Evolutionary conservation across 768 basidiomycete species (phyloP).

Genomic region (Leucosporidium creatinivorum): DNA sequence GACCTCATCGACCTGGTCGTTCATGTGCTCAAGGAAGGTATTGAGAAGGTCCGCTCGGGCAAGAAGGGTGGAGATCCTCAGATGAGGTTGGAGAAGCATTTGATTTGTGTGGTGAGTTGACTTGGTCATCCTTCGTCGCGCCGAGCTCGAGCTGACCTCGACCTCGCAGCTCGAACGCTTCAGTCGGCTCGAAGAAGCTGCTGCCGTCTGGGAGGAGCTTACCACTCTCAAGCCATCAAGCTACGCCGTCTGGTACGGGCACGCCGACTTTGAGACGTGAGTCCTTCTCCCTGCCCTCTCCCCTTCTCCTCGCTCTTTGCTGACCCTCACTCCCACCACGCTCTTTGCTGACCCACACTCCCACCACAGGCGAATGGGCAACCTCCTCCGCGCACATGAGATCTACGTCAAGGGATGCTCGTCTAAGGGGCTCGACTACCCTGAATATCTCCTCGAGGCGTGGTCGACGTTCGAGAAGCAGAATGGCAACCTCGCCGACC

Average conservation of each 20-base stretch:
- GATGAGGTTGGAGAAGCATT: slow-evolving; percentile 73
- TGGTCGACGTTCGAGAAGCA: slow-evolving; percentile 83
- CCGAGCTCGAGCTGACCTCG: background rate
- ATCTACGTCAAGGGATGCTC: slow-evolving; percentile 58
- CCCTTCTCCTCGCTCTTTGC: slow-evolving; percentile 10
- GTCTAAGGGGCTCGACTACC: slow-evolving; percentile 79
- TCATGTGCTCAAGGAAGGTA: slow-evolving; percentile 54
- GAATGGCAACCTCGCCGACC: slow-evolving; percentile 61
- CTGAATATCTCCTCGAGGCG: slow-evolving; percentile 85
- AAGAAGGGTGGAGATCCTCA: slow-evolving; percentile 58
- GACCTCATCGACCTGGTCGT: slow-evolving; percentile 36
- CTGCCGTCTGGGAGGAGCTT: slow-evolving; percentile 46
- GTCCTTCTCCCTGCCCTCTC: slow-evolving; percentile 5
- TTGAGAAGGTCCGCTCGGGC: slow-evolving; percentile 45
- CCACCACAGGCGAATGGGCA: slow-evolving; percentile 38
- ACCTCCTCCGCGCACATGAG: slow-evolving; percentile 54
- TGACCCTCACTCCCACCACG: background rate
- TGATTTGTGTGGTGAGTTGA: slow-evolving; percentile 62
- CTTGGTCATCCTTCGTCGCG: no score
- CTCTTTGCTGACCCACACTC: background rate
- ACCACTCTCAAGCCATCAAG: slow-evolving; percentile 61
- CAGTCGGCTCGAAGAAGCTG: slow-evolving; percentile 34
- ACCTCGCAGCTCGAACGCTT: slow-evolving; percentile 35
- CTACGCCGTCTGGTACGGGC: slow-evolving; percentile 67
- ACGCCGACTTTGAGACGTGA: slow-evolving; percentile 53